A percentile compares a stretch with the other conserved stretches of the same genome.
Conservation (phyloP, 441 rosid species). For the Gossypium davidsonii region DNA sequence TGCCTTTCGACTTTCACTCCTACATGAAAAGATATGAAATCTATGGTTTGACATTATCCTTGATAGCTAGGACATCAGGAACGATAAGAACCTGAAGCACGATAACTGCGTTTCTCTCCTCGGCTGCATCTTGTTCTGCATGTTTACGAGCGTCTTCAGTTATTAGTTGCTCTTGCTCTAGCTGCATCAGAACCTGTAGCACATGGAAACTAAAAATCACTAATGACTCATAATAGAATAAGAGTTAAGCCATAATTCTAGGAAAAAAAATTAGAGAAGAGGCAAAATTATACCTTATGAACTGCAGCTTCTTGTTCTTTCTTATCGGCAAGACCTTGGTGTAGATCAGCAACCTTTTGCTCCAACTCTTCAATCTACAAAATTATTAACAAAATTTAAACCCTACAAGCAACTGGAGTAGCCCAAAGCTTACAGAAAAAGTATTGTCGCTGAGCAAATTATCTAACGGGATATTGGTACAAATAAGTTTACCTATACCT, state of each 20-base stretch:
- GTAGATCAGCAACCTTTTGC: slow-evolving; percentile 43
- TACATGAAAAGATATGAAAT: slow-evolving; percentile 1
- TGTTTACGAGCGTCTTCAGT: slow-evolving; percentile 56
- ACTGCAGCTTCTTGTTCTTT: slow-evolving; percentile 63
- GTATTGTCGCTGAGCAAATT: background rate
- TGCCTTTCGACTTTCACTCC: background rate
- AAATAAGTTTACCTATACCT: slow-evolving; percentile 32
- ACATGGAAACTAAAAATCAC: slow-evolving; percentile 7
- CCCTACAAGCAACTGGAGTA: slow-evolving; percentile 11
- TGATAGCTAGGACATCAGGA: background rate
- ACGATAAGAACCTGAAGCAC: slow-evolving; percentile 43
- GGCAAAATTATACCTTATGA: slow-evolving; percentile 39
- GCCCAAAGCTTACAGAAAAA: slow-evolving; percentile 1
- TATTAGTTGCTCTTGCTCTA: slow-evolving; percentile 58
- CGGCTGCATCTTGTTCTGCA: slow-evolving; percentile 55
- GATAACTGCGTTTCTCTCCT: slow-evolving; percentile 41
- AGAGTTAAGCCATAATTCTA: background rate
- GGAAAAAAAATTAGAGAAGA: background rate
- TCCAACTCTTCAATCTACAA: slow-evolving; percentile 56
- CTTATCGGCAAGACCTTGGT: slow-evolving; percentile 47
- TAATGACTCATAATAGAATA: slow-evolving; percentile 7
- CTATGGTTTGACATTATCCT: background rate
- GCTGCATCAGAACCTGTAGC: slow-evolving; percentile 47
- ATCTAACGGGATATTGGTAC: background rate
- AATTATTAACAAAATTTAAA: slow-evolving; percentile 15